Base-by-base conservation (phyloP, 352 stramenopile genomes). In the Phytophthora pseudosyringae region DNA sequence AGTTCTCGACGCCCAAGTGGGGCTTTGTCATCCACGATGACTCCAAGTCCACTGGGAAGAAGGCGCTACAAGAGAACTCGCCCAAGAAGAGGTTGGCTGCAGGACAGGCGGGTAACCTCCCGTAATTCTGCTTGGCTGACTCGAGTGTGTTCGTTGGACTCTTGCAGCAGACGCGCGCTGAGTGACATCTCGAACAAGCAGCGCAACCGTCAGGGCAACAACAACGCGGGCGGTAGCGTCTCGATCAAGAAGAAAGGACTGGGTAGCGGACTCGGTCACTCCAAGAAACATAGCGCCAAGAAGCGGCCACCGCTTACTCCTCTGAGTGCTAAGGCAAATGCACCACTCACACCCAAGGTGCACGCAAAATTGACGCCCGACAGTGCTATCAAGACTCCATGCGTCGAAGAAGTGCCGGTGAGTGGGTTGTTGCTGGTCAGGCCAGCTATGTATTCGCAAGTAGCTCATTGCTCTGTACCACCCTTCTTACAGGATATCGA, bases 121-220 rank as follows among this genome's bases (percentile, higher is more conserved):
- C 21, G 21, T 21, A 2, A 21, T 21, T 21, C 21, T 41, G 15
- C 12, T 38, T 33, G 11, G 13, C 8, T 28, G 31, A 11, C 36
- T 54, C 10, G 6, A 33, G 18, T 26, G 12, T 36, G 9, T 28
- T 32, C 15, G 8, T 32, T 46, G 39, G 18, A 12, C 31, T 46
- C 10, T 48, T 52, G 32, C 48, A 72, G 60, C 29, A 92, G 85
- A 72, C 85, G 85, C 46, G 83, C 67, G 28, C 71, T 94, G 4
- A 72, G 80, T 7, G 85, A 94, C 55, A 94, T 94, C 39, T 94
- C 85, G 21, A 94, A 94, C 71, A 81, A 86, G 45, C 80, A 89
- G 41, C 73, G 71, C 25, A 83, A 76, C 40, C 57, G 53, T 47
- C 69, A 70, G 11, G 60, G 29, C 3, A 48, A 48, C 43, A 65